Evolutionary conservation across 768 basidiomycete species (phyloP), one percentile per base, ranked within the genome.

Genomic region (Termitomyces sp.): DNA sequence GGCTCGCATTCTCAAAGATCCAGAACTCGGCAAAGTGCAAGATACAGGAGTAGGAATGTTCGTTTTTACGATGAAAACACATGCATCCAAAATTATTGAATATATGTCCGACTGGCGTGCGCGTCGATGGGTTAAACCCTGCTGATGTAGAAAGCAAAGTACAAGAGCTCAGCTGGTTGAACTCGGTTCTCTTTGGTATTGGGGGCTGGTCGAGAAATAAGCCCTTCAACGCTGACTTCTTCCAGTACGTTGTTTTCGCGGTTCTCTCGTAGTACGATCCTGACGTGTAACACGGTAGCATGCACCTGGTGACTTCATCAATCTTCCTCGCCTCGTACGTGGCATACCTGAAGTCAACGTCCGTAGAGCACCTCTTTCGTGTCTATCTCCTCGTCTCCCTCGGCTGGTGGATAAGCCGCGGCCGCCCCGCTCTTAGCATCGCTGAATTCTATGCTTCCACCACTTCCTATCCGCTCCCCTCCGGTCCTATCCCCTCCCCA

Each of bases 261-360:
- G 11, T 40, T 14, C 10, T 6, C 38, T 52, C 17, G n/a, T 41
- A 17, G 32, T 27, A 5, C 42, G 46, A 16, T 32, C 5, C 27
- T 47, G 29, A 51, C 17, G 52, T 16, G 16, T 4, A 31, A 9
- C 46, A n/a, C n/a, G n/a, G 21, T 7, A 89, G 87, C 9, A 83
- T 87, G 74, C 89, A 84, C 62, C 69, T 86, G 2, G 78, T 88
- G 44, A 90, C 87, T 0, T 87, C 86, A 2, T 78, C 82, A 0
- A 64, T 87, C 19, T 87, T 89, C 74, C 65, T 87, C 17, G 74
- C 82, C 0, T 79, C 85, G 1, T 59, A 83, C 49, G 61, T 78
- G 32, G 71, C 75, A 1, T 65, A 62, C 40, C 66, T 82, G 40
- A 68, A 72, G 6, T 75, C 75, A 0, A 51, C 67, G 1, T 82